These are phyloP conservation scores for Dunaliella primolecta DNA, from an alignment of 139 green algal species.

Conservation along the genomic window DNA sequence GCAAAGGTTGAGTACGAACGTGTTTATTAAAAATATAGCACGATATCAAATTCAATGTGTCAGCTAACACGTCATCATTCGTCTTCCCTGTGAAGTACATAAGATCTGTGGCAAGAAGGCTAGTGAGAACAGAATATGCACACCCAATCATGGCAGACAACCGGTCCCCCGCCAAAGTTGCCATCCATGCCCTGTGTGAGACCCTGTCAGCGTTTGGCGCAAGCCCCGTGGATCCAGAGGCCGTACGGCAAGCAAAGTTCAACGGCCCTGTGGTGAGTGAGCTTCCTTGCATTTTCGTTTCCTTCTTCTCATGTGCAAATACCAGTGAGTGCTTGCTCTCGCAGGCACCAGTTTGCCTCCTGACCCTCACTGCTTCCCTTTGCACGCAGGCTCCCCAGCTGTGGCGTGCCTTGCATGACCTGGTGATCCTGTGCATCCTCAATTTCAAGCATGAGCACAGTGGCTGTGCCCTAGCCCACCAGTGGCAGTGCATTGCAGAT, in stretches of 20 bases:
- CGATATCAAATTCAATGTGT: too few relatives aligned
- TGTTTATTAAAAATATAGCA: too few relatives aligned
- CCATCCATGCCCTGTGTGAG: neutral
- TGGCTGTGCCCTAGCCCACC: neutral
- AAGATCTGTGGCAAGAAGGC: too few relatives aligned
- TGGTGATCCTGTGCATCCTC: neutral
- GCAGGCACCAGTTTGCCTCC: too few relatives aligned
- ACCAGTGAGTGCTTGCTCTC: too few relatives aligned
- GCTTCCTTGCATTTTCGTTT: neutral
- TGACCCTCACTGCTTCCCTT: neutral
- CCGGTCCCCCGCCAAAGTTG: slow-evolving; percentile 1
- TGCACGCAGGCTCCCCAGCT: neutral
- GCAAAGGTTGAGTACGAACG: too few relatives aligned
- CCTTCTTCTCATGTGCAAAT: too few relatives aligned
- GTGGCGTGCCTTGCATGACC: slow-evolving; percentile 3
- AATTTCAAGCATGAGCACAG: neutral
- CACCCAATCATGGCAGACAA: neutral
- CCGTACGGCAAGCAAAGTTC: slow-evolving; percentile 11
- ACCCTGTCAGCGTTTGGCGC: neutral
- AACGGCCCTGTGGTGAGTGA: neutral
- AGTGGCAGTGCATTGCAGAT: neutral
- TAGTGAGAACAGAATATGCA: too few relatives aligned
- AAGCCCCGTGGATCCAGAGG: neutral
- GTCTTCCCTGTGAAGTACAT: too few relatives aligned
- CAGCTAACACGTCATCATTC: too few relatives aligned